Conservation (phyloP, 257 asterid species). For the Scutellaria minor region DNA sequence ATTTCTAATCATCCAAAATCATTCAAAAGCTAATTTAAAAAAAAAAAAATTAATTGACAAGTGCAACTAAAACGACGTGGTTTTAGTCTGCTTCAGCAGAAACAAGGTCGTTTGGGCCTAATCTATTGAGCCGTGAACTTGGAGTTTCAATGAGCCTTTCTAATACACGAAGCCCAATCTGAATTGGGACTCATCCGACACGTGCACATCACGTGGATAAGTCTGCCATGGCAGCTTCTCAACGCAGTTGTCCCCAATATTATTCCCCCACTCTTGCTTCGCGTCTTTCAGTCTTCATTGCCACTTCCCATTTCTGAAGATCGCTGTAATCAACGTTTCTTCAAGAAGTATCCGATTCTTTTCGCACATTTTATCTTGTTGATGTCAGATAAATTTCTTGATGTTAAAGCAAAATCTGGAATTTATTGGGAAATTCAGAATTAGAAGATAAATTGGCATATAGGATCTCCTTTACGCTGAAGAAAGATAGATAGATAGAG, state of each 20-base stretch:
- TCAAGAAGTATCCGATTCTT: neutral
- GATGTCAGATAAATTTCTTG: constrained; percentile 1
- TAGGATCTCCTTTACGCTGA: neutral
- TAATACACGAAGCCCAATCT: neutral
- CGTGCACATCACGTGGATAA: neutral
- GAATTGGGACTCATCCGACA: neutral
- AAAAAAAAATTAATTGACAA: too few relatives aligned
- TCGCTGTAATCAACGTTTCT: neutral
- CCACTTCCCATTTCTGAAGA: neutral
- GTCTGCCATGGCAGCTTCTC: neutral
- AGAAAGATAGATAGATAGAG: too few relatives aligned
- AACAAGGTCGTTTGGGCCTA: too few relatives aligned
- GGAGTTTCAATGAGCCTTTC: too few relatives aligned
- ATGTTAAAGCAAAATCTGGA: neutral
- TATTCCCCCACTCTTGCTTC: too few relatives aligned
- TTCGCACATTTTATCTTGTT: constrained; percentile 5
- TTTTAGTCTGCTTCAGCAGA: too few relatives aligned
- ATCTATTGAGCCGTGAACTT: too few relatives aligned
- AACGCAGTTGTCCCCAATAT: too few relatives aligned
- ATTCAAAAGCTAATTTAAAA: too few relatives aligned
- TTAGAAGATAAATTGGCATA: too few relatives aligned
- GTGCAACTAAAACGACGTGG: too few relatives aligned
- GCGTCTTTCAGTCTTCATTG: neutral
- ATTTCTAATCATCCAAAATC: too few relatives aligned
- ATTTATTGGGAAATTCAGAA: neutral